Base-by-base conservation (phyloP, 768 basidiomycete species). In the Kwoniella botswanensis region DNA sequence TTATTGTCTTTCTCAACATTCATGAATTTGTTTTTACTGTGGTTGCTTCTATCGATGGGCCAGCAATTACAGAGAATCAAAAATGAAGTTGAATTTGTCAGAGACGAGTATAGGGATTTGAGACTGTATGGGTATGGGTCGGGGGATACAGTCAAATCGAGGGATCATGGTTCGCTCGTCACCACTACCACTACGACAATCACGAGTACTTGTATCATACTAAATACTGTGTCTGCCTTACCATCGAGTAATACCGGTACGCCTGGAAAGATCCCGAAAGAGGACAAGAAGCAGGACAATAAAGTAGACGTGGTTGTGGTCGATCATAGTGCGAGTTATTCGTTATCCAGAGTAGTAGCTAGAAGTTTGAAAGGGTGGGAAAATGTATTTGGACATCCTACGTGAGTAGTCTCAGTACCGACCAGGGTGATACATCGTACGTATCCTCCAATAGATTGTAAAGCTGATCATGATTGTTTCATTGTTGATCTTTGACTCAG, bases 101-200 rank as follows among this genome's bases (percentile, higher is more conserved):
- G 67, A 10, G 78, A 79, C 15, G 78, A 79, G 54, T 63, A 74
- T 12, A 68, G 66, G 24, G 78, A 79, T 76, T 59, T 79, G 54
- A 54, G 76, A 54, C 12, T 69, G 54, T 76, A 77, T 50, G 69
- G 69, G 7, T 24, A 60, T n/a, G 4, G 42, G 24, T 55, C 54
- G 11, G 54, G 26, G 21, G 18, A 60, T 24, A 17, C 22, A 24
- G 11, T 21, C 41, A 42, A 52, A 63, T 22, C n/a, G 3, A 52
- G 42, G 35, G 24, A 26, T 46, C 13, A 18, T n/a, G 13, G n/a
- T 26, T 17, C 15, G 35, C 35, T 35, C 35, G 35, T 35, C 35
- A 55, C 26, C n/a, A 53, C 18, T 2, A 12, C 50, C 18, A 29
- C 29, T 6, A 53, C 44, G 41, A 46, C 52, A 60, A 26, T 56